phyloP scores from a whole-genome alignment of 2,329 filamentous ascomycete species.

The Calonectria pseudoreteaudii region DNA sequence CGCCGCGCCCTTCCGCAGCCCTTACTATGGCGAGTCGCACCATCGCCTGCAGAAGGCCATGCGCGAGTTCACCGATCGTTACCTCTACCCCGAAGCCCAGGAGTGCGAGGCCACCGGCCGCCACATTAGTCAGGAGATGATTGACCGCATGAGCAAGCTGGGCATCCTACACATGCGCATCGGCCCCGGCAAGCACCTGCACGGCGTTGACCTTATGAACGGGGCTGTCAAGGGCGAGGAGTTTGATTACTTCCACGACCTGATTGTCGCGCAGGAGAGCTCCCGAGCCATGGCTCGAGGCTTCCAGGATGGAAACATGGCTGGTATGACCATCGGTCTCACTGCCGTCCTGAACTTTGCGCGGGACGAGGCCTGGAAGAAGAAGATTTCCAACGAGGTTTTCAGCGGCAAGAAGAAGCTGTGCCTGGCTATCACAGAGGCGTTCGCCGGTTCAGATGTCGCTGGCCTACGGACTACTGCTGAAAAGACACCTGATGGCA shows the following conservation, averaged over 20 bases:
- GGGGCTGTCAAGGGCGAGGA: constrained; percentile 81
- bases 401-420: constrained; percentile 88
- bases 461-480: constrained; percentile 84
- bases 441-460: constrained; percentile 85
- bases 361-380: constrained; percentile 73
- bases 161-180: constrained; percentile 85
- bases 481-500: constrained; percentile 79
- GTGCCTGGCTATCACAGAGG: constrained; percentile 88
- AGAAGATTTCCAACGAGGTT: constrained; percentile 77
- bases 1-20: constrained; percentile 78
- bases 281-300: constrained; percentile 78
- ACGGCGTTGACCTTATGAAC: constrained; percentile 75
- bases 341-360: constrained; percentile 86
- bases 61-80: constrained; percentile 77
- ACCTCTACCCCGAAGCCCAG: constrained; percentile 80
- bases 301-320: constrained; percentile 89
- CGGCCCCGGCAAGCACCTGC: constrained; percentile 84
- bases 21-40: constrained; percentile 85
- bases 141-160: constrained; percentile 80
- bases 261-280: constrained; percentile 81
- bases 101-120: constrained; percentile 80
- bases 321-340: constrained; percentile 85
- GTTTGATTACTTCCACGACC: constrained; percentile 89
- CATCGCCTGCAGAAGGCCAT: constrained; percentile 75
- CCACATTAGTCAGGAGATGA: constrained; percentile 77